These are phyloP conservation scores for Nemania abortiva DNA, from an alignment of 2,329 filamentous ascomycete genomes.

Conservation along the genomic window DNA sequence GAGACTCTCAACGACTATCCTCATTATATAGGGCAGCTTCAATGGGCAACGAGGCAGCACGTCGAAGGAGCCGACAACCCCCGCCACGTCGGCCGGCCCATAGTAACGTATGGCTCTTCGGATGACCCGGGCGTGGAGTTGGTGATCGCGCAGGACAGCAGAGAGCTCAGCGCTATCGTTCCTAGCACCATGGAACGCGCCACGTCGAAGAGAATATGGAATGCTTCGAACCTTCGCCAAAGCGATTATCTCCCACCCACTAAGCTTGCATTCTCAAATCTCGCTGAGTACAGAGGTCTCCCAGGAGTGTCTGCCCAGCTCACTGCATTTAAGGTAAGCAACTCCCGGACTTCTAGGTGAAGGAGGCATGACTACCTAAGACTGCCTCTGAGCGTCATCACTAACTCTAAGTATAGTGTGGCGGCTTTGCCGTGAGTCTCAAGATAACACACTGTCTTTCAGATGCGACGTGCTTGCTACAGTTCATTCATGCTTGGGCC, in stretches of 20 bases:
- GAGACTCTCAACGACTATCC: slow-evolving; percentile 55
- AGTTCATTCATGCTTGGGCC: slow-evolving; percentile 60
- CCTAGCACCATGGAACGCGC: slow-evolving; percentile 45
- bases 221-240: slow-evolving; percentile 52
- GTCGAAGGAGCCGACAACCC: slow-evolving; percentile 39
- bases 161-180: slow-evolving; percentile 49
- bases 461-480: slow-evolving; percentile 58
- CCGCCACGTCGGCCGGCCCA: slow-evolving; percentile 51
- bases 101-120: slow-evolving; percentile 52
- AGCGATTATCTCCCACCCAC: slow-evolving; percentile 51
- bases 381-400: neutral
- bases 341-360: neutral
- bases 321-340: slow-evolving; percentile 38
- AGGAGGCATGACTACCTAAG: neutral
- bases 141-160: slow-evolving; percentile 49
- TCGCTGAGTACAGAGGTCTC: slow-evolving; percentile 47
- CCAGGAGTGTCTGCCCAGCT: slow-evolving; percentile 55
- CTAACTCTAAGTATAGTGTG: slow-evolving; percentile 52
- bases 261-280: slow-evolving; percentile 52
- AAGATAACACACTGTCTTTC: slow-evolving; percentile 59
- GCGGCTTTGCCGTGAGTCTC: slow-evolving; percentile 57
- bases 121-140: slow-evolving; percentile 59
- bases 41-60: slow-evolving; percentile 51
- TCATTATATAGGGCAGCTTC: slow-evolving; percentile 58
- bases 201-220: slow-evolving; percentile 50